A percentile compares a stretch with the other conserved stretches of the same genome.
phyloP scores from a whole-genome alignment of 495 filamentous ascomycete species.

The Xylaria nigripes region DNA sequence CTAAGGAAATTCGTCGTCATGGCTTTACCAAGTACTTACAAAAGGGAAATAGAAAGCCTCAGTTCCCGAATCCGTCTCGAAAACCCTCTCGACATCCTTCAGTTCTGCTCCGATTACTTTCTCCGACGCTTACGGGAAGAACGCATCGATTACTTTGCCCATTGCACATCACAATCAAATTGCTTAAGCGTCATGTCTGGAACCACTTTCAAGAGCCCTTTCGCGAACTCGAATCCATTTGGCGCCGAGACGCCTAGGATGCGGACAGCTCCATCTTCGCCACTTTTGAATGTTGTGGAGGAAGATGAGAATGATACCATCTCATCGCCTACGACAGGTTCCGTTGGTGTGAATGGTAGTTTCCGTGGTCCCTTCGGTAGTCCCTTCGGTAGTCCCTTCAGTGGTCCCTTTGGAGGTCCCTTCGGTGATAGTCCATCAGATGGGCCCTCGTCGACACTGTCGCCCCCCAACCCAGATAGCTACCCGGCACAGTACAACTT shows the following conservation, averaged over 20 bases:
- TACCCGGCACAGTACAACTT: conserved; percentile 93
- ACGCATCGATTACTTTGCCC: conserved; percentile 43
- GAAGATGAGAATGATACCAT: conserved; percentile 53
- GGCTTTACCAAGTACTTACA: conserved; percentile 38
- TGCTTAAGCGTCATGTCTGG: conserved; percentile 36
- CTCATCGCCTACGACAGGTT: conserved; percentile 48
- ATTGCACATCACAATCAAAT: conserved; percentile 15
- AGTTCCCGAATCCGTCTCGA: conserved; percentile 46
- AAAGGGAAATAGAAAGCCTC: conserved; percentile 51
- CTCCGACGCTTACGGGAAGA: conserved; percentile 51
- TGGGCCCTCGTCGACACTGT: conserved; percentile 31
- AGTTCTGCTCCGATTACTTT: conserved; percentile 63
- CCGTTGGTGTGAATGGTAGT: conserved; percentile 29
- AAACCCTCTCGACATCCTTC: conserved; percentile 51
- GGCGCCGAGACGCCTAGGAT: conserved; percentile 25
- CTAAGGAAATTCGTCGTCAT: conserved; percentile 8
- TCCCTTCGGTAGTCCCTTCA: conserved; percentile 37
- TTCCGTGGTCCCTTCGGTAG: conserved; percentile 40
- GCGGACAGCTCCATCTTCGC: conserved; percentile 19
- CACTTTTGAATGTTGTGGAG: conserved; percentile 46
- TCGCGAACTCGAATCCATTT: conserved; percentile 49
- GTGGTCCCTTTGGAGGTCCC: conserved; percentile 40
- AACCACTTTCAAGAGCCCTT: conserved; percentile 47
- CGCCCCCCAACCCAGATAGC: conserved; percentile 48
- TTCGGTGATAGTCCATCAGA: conserved; percentile 43